Evolutionary conservation across 73 alveolate genomes (phyloP), one percentile per base, ranked within the genome.

Genomic region (Paramecium octaurelia): DNA sequence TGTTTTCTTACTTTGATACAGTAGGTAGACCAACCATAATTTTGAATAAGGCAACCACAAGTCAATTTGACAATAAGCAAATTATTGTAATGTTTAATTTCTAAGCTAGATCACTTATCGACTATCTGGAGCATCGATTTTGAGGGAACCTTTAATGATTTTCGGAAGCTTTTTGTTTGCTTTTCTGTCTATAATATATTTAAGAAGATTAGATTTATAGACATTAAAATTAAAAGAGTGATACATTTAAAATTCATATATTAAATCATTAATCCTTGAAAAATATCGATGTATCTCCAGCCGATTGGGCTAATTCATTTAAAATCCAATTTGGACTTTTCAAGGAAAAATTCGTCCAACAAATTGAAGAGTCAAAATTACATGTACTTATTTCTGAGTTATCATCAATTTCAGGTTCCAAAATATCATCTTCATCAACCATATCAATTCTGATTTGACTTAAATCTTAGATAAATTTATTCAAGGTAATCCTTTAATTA

Each of bases 1-100:
- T 84, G 9, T 85, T 44, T 89, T 95, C 98, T 9, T 93, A 92
- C 64, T 90, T 97, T 31, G 99, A 97, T 69, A 94, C 94, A 24
- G 84, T 85, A 85, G 98, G 98, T 11, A 95, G 98, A 85, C 98
- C 98, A 23, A 77, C 95, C 50, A 57, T 95, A 1, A 92, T 95
- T 20, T 93, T 97, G 59, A 75, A 60, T 34, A 92, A 95, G 88
- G 87, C 92, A 18, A 93, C 92, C 34, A 95, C 92, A 4, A 93
- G 93, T 85, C 94, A 94, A 57, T 92, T 90, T 24, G 97, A 96
- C 57, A 93, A 96, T 58, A 69, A 84, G 29, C 59, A 84, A 24
- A 93, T 95, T 90, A 85, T 93, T 43, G 97, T 95, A 60, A 46
- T 44, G 6, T n/a, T 54, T 23, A 23, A 31, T 11, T 60, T 36